These are phyloP conservation scores for Cordyceps farinosa DNA, from an alignment of 2,329 filamentous ascomycete species.

Conservation along the genomic window DNA sequence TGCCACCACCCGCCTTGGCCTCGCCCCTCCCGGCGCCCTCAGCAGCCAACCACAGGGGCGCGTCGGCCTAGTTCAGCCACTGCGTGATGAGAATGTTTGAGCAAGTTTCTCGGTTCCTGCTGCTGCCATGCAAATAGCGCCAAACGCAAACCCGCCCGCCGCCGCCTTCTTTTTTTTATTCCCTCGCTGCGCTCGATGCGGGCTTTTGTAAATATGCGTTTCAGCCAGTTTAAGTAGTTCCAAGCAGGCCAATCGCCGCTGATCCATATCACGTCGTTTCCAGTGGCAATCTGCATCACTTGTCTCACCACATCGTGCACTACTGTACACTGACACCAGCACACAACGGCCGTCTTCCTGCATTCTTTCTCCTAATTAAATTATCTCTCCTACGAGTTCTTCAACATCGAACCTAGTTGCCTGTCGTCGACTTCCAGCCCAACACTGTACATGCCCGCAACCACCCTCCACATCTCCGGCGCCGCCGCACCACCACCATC, in stretches of 20 bases:
- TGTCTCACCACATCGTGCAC: background rate
- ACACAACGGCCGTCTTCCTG: background rate
- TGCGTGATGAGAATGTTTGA: conserved; percentile 36
- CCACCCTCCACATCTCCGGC: background rate
- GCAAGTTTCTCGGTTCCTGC: conserved; percentile 31
- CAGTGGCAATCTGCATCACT: background rate
- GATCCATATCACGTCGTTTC: background rate
- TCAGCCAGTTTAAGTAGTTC: background rate
- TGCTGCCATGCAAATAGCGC: conserved; percentile 19
- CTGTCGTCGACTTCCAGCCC: background rate
- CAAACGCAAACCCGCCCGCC: background rate
- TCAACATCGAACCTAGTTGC: background rate
- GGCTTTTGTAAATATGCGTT: background rate
- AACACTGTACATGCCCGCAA: background rate
- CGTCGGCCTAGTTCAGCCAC: background rate
- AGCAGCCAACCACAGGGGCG: background rate
- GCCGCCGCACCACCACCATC: conserved; percentile 3
- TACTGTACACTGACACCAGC: background rate
- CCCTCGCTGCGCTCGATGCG: conserved; percentile 6
- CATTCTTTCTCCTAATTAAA: background rate
- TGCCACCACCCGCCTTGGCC: background rate
- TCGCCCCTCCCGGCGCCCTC: background rate
- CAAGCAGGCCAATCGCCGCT: background rate
- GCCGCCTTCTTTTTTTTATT: background rate
- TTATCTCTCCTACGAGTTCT: background rate